phyloP scores from a whole-genome alignment of 768 basidiomycete genomes.

The Lyophyllum semitale region DNA sequence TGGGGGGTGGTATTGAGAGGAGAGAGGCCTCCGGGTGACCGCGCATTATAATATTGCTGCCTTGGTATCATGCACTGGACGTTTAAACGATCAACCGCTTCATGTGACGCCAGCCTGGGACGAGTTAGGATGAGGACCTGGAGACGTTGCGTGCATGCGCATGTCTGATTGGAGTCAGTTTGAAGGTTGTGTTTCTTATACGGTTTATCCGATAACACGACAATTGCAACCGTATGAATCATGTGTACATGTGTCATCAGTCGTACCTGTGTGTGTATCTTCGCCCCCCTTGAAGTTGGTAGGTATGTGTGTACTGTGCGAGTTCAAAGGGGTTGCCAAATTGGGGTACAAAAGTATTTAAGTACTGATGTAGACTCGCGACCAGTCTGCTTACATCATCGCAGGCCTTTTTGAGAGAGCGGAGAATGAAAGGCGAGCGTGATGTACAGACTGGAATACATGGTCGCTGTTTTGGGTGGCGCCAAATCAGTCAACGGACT shows the following conservation, averaged over 20 bases:
- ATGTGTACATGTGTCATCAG: neutral
- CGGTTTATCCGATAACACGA: constrained; percentile 8
- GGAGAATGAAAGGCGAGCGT: too few species aligned
- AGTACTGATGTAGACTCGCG: too few species aligned
- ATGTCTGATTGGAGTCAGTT: neutral
- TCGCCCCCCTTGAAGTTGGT: too few species aligned
- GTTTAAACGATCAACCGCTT: constrained; percentile 29
- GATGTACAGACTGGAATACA: too few species aligned
- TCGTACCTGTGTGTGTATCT: too few species aligned
- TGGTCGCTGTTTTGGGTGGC: too few species aligned
- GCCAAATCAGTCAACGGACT: too few species aligned
- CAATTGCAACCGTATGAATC: neutral
- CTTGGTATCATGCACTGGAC: constrained; percentile 10
- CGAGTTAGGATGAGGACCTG: constrained; percentile 2
- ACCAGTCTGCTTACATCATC: too few species aligned
- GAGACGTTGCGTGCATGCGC: neutral
- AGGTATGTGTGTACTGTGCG: too few species aligned
- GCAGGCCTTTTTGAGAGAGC: too few species aligned
- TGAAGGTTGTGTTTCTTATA: constrained; percentile 1
- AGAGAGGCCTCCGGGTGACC: constrained; percentile 2
- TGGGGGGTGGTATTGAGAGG: neutral
- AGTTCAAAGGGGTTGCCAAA: too few species aligned
- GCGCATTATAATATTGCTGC: neutral
- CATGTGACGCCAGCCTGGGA: constrained; percentile 27
- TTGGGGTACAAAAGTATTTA: too few species aligned